A percentile compares a stretch with the other conserved stretches of the same genome.
Conservation (phyloP, 2,329 filamentous ascomycete species). For the Onygena corvina region DNA sequence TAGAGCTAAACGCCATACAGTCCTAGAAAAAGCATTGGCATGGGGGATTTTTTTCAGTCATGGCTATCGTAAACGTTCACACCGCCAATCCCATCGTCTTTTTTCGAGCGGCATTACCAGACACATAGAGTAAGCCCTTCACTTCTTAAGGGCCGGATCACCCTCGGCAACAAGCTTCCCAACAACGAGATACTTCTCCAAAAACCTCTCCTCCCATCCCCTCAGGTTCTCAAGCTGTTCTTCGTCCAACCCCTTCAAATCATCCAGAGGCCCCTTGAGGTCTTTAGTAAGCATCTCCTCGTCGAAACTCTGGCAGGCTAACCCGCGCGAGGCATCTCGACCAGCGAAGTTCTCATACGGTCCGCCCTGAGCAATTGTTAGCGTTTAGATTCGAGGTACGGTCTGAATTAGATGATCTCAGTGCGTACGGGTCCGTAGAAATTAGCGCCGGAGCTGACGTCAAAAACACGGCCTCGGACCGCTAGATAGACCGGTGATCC, state of each 20-base stretch:
- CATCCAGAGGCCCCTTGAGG: constrained; percentile 69
- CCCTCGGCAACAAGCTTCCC: constrained; percentile 65
- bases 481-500: constrained; percentile 71
- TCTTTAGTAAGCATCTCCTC: constrained; percentile 90
- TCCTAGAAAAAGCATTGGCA: no score
- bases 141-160: constrained; percentile 29
- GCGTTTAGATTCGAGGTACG: neutral
- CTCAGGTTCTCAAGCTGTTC: constrained; percentile 73
- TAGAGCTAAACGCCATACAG: no score
- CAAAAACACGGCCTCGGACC: constrained; percentile 84
- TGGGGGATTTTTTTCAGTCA: no score
- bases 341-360: constrained; percentile 96
- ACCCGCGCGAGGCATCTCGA: constrained; percentile 72
- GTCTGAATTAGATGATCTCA: neutral
- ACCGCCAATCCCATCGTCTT: no score
- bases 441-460: constrained; percentile 73
- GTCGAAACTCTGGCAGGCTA: constrained; percentile 88
- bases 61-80: no score
- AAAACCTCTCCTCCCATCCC: constrained; percentile 89
- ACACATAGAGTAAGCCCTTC: no score
- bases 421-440: constrained; percentile 68
- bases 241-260: constrained; percentile 54
- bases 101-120: no score
- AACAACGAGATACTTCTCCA: constrained; percentile 90
- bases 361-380: constrained; percentile 45